Percentiles rank a stretch among this genome's conserved stretches.
phyloP scores from a whole-genome alignment of 495 filamentous ascomycete species.

The Darksidea phi region DNA sequence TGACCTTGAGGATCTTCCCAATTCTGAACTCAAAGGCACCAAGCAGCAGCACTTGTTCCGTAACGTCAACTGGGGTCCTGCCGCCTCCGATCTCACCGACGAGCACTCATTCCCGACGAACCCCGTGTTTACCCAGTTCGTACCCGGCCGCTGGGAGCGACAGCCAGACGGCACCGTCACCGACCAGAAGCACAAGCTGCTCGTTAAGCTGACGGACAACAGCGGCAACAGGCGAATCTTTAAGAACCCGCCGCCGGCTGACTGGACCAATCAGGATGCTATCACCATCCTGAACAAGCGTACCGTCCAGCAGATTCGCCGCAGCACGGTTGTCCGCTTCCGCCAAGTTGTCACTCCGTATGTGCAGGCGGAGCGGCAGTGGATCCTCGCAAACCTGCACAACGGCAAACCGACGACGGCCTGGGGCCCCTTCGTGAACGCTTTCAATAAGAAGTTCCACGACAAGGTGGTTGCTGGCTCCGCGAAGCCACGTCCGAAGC shows the following conservation, averaged over 20 bases:
- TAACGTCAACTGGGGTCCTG: neutral
- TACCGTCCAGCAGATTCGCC: constrained; percentile 13
- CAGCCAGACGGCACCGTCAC: constrained; percentile 4
- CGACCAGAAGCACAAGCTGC: constrained; percentile 18
- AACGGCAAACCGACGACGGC: neutral
- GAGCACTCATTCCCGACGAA: neutral
- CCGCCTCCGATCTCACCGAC: neutral
- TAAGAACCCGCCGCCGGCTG: constrained; percentile 10
- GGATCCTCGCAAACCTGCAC: neutral
- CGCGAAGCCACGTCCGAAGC: neutral
- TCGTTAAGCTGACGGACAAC: constrained; percentile 5
- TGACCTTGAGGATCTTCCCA: constrained; percentile 2
- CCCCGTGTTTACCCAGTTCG: neutral
- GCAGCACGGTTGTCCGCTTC: constrained; percentile 3
- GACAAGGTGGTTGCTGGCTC: neutral
- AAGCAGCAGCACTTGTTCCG: neutral
- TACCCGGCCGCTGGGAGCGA: constrained; percentile 21
- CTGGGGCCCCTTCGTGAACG: neutral
- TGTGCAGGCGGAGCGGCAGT: constrained; percentile 1
- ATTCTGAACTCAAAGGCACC: neutral
- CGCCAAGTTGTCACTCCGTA: neutral
- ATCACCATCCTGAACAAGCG: constrained; percentile 15
- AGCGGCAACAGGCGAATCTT: constrained; percentile 6
- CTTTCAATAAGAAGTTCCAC: neutral
- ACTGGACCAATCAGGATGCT: constrained; percentile 9